Evolutionary conservation across 2,329 filamentous ascomycete genomes (phyloP).

Genomic region (Chrysoporthe puriensis): DNA sequence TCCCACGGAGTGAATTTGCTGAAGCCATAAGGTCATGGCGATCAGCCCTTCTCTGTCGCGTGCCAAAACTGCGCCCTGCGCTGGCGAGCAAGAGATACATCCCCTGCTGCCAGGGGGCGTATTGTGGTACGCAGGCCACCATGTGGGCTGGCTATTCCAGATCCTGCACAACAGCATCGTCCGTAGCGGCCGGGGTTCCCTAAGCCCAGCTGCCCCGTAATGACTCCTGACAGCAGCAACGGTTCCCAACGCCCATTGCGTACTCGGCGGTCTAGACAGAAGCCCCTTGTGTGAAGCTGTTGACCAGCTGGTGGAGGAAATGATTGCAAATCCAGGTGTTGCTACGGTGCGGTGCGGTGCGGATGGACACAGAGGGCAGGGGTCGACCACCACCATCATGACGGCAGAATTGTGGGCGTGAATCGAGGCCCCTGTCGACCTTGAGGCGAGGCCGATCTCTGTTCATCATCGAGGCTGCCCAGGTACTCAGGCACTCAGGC

Average conservation of each 20-base stretch:
- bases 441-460: neutral
- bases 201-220: neutral
- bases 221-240: too few species aligned
- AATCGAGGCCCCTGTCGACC: neutral
- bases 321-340: neutral
- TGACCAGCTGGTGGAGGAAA: neutral
- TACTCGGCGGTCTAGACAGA: neutral
- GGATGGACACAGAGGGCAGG: neutral
- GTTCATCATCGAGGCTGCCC: neutral
- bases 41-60: neutral
- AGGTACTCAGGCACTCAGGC: neutral
- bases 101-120: neutral
- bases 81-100: neutral
- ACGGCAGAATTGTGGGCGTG: conserved; percentile 2
- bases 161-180: neutral
- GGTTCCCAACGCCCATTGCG: too few species aligned
- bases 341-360: conserved; percentile 4
- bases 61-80: neutral
- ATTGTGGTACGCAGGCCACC: neutral
- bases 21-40: conserved; percentile 19
- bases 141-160: neutral
- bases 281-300: neutral
- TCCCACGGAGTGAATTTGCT: conserved; percentile 16
- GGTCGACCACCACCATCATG: neutral
- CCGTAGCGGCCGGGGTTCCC: neutral